These are phyloP conservation scores for Scheffersomyces titani DNA, from an alignment of 1,139 yeast species.

Conservation along the genomic window DNA sequence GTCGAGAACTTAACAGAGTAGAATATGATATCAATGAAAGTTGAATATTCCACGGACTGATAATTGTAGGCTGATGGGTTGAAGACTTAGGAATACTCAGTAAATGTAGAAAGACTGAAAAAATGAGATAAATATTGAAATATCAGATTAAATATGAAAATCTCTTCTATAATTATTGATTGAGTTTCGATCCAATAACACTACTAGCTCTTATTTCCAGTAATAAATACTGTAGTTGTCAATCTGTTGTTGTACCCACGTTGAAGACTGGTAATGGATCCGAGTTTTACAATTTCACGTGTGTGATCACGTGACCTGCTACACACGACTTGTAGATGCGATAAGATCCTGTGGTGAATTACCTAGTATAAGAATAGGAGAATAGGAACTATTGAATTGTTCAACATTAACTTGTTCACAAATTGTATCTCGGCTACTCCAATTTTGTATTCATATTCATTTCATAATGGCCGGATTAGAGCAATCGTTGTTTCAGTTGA, in stretches of 20 bases:
- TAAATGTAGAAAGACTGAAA: too few species aligned
- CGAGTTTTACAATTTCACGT: not conserved
- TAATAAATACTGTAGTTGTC: too few species aligned
- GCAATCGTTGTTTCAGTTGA: slow-evolving; percentile 48
- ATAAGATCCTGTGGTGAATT: not conserved
- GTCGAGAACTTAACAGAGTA: not conserved
- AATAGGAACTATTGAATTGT: not conserved
- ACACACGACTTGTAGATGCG: not conserved
- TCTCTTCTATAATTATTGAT: not conserved
- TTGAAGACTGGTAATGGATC: not conserved
- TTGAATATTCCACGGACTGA: slow-evolving; percentile 1
- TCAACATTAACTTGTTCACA: not conserved
- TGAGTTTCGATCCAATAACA: not conserved
- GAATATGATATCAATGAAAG: not conserved
- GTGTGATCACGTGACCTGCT: not conserved
- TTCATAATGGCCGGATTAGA: slow-evolving; percentile 46
- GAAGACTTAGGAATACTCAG: too few species aligned
- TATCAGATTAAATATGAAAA: not conserved
- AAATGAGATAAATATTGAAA: not conserved
- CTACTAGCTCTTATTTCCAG: not conserved
- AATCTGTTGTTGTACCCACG: not conserved
- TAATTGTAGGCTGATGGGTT: too few species aligned
- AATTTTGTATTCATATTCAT: not conserved
- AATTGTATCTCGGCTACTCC: not conserved
- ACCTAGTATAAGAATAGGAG: not conserved